Conservation (phyloP, 1,284 basidiomycete species). For the Leccinum subspadiceum region DNA sequence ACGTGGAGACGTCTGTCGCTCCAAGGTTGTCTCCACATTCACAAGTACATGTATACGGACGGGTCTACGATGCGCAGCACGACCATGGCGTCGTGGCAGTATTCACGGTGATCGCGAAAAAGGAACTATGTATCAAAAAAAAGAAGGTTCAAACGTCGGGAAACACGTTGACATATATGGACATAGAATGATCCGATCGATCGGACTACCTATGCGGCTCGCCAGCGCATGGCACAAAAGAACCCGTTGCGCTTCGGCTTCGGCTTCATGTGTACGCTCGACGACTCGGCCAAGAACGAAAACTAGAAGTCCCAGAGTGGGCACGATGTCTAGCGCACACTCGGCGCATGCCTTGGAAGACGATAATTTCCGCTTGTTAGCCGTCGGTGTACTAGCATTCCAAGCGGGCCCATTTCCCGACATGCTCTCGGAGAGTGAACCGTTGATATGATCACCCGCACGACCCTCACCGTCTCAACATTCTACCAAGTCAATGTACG, state of each 20-base stretch:
- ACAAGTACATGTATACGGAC: neutral
- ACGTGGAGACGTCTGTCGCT: neutral
- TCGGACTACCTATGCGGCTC: neutral
- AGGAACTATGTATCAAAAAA: neutral
- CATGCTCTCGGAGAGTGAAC: neutral
- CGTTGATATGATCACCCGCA: slow-evolving; percentile 6
- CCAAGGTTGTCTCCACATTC: neutral
- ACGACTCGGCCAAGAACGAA: neutral
- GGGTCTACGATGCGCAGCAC: neutral
- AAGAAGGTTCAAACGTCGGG: neutral
- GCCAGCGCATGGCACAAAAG: slow-evolving; percentile 4
- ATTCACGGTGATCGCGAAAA: neutral
- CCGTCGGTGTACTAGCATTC: slow-evolving; percentile 1
- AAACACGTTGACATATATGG: slow-evolving; percentile 1
- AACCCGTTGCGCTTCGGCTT: slow-evolving; percentile 2
- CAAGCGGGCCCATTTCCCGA: neutral
- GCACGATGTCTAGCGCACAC: neutral
- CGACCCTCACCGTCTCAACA: too few relatives aligned
- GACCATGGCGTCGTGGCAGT: neutral
- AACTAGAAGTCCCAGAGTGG: neutral
- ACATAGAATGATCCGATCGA: neutral
- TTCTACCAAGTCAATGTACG: neutral
- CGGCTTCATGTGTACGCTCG: slow-evolving; percentile 6
- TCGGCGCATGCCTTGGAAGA: neutral
- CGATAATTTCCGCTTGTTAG: slow-evolving; percentile 12